A percentile compares a stretch with the other conserved stretches of the same genome.
Evolutionary conservation across 176 grass and related monocot species (phyloP).

Genomic region (Eremochloa ophiuroides): DNA sequence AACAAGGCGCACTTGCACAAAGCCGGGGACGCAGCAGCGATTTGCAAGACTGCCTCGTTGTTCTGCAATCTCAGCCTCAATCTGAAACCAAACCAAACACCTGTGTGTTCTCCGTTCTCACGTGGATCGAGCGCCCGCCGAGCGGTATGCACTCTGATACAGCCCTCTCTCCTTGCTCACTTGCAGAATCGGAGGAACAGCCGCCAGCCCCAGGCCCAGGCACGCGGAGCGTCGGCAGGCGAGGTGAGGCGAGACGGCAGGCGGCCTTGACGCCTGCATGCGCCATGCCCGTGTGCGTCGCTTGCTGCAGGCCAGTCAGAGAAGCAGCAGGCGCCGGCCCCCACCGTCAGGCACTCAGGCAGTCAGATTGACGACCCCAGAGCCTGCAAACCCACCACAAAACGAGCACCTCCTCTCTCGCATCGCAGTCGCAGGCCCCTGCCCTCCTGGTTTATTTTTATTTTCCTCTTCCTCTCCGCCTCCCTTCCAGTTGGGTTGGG

Average conservation of each 20-base stretch:
- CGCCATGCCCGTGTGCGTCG: constrained; percentile 2
- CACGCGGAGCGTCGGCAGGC: not conserved
- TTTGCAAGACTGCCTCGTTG: not conserved
- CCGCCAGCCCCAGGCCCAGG: not conserved
- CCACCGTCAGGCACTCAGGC: not conserved
- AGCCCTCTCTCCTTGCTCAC: no score
- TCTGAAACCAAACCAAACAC: not conserved
- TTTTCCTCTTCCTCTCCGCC: constrained; percentile 29
- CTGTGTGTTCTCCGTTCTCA: not conserved
- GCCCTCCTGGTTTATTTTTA: constrained; percentile 22
- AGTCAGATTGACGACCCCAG: not conserved
- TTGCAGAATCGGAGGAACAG: not conserved
- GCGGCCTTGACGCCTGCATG: constrained; percentile 25
- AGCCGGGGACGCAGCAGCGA: not conserved
- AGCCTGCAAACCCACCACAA: not conserved
- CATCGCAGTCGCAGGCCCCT: no score
- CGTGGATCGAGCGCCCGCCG: constrained; percentile 1
- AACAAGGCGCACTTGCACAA: not conserved
- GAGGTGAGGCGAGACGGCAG: not conserved
- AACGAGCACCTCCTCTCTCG: not conserved
- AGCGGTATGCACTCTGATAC: not conserved
- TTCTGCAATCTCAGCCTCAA: not conserved
- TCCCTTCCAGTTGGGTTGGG: constrained; percentile 17
- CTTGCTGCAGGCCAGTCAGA: constrained; percentile 21
- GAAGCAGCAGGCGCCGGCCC: not conserved